Conservation (phyloP, 2,329 filamentous ascomycete genomes). For the Coniochaeta prunicola region DNA sequence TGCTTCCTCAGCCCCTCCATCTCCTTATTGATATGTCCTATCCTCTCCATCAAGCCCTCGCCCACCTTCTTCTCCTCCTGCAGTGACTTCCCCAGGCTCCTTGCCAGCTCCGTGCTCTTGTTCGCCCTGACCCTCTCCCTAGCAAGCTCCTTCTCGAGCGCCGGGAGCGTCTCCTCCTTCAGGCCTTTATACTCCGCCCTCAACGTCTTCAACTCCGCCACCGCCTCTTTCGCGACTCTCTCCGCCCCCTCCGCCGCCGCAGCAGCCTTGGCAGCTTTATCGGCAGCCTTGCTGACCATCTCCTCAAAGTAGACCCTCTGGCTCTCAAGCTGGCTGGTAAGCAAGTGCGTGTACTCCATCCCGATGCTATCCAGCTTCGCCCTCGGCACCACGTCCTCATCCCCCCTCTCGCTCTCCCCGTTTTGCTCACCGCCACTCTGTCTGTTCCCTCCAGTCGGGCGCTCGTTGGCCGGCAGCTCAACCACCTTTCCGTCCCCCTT, state of each 20-base stretch:
- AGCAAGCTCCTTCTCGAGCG: constrained; percentile 65
- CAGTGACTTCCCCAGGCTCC: constrained; percentile 66
- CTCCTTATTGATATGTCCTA: constrained; percentile 64
- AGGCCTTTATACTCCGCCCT: constrained; percentile 47
- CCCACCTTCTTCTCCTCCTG: constrained; percentile 84
- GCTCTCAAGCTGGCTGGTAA: constrained; percentile 87
- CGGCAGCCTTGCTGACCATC: constrained; percentile 77
- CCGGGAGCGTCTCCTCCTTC: constrained; percentile 49
- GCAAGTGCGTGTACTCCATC: constrained; percentile 87
- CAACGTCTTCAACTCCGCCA: constrained; percentile 43
- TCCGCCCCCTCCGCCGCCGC: constrained; percentile 58
- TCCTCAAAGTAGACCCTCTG: constrained; percentile 94
- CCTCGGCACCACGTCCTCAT: constrained; percentile 59
- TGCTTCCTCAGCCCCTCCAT: constrained; percentile 49
- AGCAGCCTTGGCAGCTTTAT: constrained; percentile 75
- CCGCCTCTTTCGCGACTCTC: constrained; percentile 38
- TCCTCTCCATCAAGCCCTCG: constrained; percentile 73
- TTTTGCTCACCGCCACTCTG: constrained; percentile 4
- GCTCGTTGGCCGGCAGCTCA: constrained; percentile 60
- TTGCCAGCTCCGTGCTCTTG: constrained; percentile 69
- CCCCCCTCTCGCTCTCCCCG: background rate
- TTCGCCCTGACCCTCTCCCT: constrained; percentile 61
- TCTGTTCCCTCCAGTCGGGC: constrained; percentile 11
- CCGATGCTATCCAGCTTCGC: constrained; percentile 70
- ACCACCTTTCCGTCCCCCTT: constrained; percentile 90